These are phyloP conservation scores for Pseudogymnoascus sp. DNA, from an alignment of 2,329 filamentous ascomycete genomes.

Conservation along the genomic window DNA sequence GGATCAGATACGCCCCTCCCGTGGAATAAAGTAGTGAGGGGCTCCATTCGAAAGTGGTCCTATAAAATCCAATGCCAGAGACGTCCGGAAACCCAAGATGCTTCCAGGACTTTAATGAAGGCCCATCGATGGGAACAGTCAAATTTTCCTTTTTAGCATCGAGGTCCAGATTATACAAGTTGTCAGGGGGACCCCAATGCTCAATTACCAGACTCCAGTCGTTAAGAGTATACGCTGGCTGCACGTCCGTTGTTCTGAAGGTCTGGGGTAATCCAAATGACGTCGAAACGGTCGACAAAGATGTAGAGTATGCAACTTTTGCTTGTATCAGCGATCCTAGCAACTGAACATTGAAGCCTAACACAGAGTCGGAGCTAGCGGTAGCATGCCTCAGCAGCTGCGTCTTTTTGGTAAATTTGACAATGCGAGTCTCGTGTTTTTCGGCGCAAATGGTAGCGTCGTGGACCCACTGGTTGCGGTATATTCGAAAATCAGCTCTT, in stretches of 20 bases:
- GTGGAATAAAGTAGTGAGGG: neutral
- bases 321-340: neutral
- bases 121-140: slow-evolving; percentile 16
- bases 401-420: slow-evolving; percentile 17
- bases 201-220: slow-evolving; percentile 34
- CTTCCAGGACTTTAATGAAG: neutral
- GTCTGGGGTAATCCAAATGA: neutral
- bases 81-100: neutral
- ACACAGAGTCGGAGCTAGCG: neutral
- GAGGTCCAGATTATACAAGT: slow-evolving; percentile 25
- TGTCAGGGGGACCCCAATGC: slow-evolving; percentile 32
- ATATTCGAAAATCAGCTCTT: slow-evolving; percentile 30
- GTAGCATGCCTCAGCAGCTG: neutral
- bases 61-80: neutral
- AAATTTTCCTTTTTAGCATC: neutral
- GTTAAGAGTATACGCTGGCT: slow-evolving; percentile 21
- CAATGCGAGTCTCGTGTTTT: slow-evolving; percentile 35
- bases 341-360: neutral
- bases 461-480: slow-evolving; percentile 1
- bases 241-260: neutral
- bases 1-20: neutral
- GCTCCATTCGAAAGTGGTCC: neutral
- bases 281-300: neutral
- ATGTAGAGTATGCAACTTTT: neutral
- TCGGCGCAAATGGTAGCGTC: slow-evolving; percentile 31